Conservation (phyloP, 805 yeast genomes). For the Saccharomycopsis fodiens region DNA sequence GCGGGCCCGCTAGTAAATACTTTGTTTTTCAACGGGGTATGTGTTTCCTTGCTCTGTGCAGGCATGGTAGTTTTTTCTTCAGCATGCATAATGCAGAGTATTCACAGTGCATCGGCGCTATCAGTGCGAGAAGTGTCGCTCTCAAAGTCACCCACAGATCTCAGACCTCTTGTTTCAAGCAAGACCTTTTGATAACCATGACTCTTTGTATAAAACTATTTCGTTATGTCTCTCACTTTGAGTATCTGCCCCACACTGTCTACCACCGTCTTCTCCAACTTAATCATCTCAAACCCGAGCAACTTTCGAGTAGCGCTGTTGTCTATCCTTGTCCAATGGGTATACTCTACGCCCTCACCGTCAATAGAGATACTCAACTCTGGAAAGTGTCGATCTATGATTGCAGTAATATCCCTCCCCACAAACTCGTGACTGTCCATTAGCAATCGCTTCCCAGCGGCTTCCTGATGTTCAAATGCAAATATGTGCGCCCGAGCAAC, state of each 20-base stretch:
- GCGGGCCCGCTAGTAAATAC: too few relatives aligned
- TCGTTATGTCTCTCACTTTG: too few relatives aligned
- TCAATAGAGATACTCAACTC: conserved; percentile 38
- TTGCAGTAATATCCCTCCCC: conserved; percentile 26
- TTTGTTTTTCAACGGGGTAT: too few relatives aligned
- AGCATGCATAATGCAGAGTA: too few relatives aligned
- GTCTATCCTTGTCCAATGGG: conserved; percentile 6
- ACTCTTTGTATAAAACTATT: too few relatives aligned
- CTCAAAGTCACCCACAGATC: too few relatives aligned
- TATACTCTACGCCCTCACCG: conserved; percentile 25
- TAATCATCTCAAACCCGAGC: conserved; percentile 34
- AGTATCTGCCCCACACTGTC: conserved; percentile 29
- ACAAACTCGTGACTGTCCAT: conserved; percentile 24
- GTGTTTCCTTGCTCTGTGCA: too few relatives aligned
- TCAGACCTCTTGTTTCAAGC: too few relatives aligned
- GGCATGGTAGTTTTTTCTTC: too few relatives aligned
- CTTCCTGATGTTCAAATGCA: conserved; percentile 37
- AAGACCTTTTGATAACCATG: too few relatives aligned
- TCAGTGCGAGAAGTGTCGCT: too few relatives aligned
- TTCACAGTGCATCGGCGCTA: too few relatives aligned
- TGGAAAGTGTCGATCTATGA: conserved; percentile 34
- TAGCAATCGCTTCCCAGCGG: conserved; percentile 29
- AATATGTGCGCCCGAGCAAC: conserved; percentile 50
- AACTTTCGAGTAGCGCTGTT: conserved; percentile 20
- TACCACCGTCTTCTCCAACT: conserved; percentile 33